A percentile compares a stretch with the other conserved stretches of the same genome.
phyloP scores from a whole-genome alignment of 202 grass and related monocot genomes.

The Carex arenaria region DNA sequence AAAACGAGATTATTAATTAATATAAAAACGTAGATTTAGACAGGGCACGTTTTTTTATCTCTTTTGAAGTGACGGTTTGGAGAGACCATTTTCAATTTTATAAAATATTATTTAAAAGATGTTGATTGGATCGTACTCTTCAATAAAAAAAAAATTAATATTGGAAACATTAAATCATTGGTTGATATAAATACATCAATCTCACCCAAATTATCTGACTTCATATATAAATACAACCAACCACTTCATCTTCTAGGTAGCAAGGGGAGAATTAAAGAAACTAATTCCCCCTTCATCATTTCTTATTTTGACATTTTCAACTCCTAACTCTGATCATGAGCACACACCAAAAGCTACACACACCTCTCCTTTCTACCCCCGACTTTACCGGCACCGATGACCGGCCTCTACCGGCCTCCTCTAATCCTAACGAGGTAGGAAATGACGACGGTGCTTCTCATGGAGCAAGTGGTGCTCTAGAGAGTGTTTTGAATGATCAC shows the following conservation, averaged over 20 bases:
- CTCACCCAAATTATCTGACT: neutral
- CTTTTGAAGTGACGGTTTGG: too few relatives aligned
- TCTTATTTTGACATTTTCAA: neutral
- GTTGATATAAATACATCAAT: neutral
- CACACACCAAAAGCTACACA: neutral
- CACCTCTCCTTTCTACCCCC: slow-evolving; percentile 13
- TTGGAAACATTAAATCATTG: neutral
- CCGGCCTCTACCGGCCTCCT: neutral
- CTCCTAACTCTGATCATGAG: neutral
- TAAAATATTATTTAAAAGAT: too few relatives aligned
- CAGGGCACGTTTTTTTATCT: too few relatives aligned
- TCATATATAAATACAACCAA: neutral
- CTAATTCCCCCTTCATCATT: neutral
- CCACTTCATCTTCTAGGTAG: neutral
- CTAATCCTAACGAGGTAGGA: neutral
- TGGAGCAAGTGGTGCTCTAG: slow-evolving; percentile 31
- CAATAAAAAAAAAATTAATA: too few relatives aligned
- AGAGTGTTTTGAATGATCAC: slow-evolving; percentile 44
- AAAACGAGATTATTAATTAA: too few relatives aligned
- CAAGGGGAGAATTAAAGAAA: neutral
- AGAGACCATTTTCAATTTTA: too few relatives aligned
- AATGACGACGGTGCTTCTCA: neutral
- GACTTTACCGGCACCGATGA: neutral
- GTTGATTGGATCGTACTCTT: too few relatives aligned
- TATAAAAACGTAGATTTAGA: too few relatives aligned